Evolutionary conservation across 371 early-diverging fungal genomes (phyloP).

Genomic region (Choanephora cucurbitarum): DNA sequence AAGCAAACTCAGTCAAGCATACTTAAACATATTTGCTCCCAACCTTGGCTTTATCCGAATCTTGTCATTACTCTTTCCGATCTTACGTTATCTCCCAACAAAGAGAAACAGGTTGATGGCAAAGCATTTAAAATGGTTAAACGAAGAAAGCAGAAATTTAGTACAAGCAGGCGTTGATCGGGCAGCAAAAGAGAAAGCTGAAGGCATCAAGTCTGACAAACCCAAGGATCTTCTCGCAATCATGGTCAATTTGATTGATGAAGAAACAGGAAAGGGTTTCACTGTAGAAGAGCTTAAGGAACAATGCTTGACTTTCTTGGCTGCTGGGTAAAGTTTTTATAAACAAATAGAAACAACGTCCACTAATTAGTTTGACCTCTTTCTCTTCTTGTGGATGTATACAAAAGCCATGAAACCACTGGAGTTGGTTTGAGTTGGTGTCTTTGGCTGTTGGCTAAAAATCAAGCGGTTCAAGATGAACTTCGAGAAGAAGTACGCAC

Average conservation of each 20-base stretch:
- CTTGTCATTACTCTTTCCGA: slow-evolving; percentile 41
- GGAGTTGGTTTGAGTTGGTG: slow-evolving; percentile 57
- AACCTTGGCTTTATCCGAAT: slow-evolving; percentile 28
- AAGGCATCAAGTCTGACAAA: slow-evolving; percentile 5
- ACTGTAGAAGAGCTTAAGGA: slow-evolving; percentile 30
- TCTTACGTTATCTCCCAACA: slow-evolving; percentile 38
- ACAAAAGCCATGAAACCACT: slow-evolving; percentile 52
- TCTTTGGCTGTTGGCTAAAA: slow-evolving; percentile 51
- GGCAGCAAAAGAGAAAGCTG: slow-evolving; percentile 10
- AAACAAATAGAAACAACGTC: not conserved
- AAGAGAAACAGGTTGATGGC: slow-evolving; percentile 26
- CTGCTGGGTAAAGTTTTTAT: slow-evolving; percentile 41
- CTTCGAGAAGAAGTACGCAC: slow-evolving; percentile 45
- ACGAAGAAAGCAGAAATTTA: slow-evolving; percentile 43
- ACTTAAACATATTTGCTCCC: slow-evolving; percentile 44
- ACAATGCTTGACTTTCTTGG: slow-evolving; percentile 42
- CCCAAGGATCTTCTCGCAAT: slow-evolving; percentile 37
- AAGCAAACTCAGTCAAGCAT: slow-evolving; percentile 50
- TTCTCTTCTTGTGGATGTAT: not conserved
- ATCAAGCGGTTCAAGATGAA: slow-evolving; percentile 46
- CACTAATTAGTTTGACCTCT: not conserved
- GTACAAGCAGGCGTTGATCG: slow-evolving; percentile 46
- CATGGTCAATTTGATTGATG: slow-evolving; percentile 38
- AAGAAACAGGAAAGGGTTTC: slow-evolving; percentile 36
- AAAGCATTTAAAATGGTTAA: slow-evolving; percentile 31